phyloP scores from a whole-genome alignment of 805 yeast species.

The Kazachstania viticola region DNA sequence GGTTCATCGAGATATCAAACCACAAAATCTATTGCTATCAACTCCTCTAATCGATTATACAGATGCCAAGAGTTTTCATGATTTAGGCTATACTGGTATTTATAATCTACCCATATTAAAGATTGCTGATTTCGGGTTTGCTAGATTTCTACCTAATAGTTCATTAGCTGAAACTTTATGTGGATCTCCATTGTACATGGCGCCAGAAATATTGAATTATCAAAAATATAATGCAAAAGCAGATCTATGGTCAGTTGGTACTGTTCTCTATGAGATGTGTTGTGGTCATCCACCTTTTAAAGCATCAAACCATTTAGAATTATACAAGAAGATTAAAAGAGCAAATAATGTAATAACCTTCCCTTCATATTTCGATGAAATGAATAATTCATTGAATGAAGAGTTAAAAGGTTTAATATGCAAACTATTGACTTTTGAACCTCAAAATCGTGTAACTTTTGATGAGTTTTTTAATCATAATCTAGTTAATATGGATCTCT shows the following conservation, averaged over 20 bases:
- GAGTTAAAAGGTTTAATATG: constrained; percentile 61
- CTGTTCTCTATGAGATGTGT: constrained; percentile 89
- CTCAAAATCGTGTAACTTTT: constrained; percentile 80
- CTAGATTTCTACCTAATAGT: constrained; percentile 84
- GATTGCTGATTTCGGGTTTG: constrained; percentile 96
- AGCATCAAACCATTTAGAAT: constrained; percentile 86
- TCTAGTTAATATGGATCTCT: constrained; percentile 44
- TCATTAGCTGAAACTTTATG: constrained; percentile 94
- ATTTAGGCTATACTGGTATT: constrained; percentile 55
- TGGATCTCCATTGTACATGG: constrained; percentile 97
- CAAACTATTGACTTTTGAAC: constrained; percentile 68
- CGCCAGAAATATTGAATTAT: constrained; percentile 89
- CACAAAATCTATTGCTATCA: constrained; percentile 63
- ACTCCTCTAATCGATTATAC: constrained; percentile 53
- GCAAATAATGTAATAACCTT: constrained; percentile 69
- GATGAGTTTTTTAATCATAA: constrained; percentile 76
- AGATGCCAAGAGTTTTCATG: constrained; percentile 46
- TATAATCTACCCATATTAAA: constrained; percentile 86
- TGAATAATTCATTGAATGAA: constrained; percentile 27
- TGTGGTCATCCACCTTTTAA: constrained; percentile 95
- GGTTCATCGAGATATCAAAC: constrained; percentile 88
- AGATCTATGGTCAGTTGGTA: constrained; percentile 96
- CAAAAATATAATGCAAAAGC: constrained; percentile 97
- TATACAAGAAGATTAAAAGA: constrained; percentile 74
- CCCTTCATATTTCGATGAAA: constrained; percentile 42